Evolutionary conservation across 805 yeast species (phyloP), one percentile per base, ranked within the genome.

Genomic region (Schwanniomyces pseudopolymorphus): DNA sequence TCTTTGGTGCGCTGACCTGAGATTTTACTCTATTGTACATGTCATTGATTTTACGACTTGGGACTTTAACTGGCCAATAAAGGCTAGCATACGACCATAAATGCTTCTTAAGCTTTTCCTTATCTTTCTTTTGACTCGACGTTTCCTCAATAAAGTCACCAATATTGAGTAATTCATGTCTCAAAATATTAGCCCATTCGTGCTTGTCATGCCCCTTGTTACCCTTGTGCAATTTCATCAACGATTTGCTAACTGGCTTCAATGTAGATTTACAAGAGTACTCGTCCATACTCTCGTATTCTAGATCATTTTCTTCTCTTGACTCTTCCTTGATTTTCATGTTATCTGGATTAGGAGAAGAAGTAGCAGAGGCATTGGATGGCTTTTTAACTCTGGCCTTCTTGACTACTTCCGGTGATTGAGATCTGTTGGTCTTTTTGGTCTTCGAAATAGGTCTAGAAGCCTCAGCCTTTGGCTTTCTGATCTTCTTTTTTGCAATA

Each of bases 41-140:
- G 25, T 80, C 83, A 58, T 77, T 75, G 51, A 89, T 80, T 67
- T 85, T 85, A 33, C 73, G 66, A 49, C 92, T 84, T 36, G 86
- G 81, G n/a, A 84, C 96, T 50, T 79, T 78, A 3, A 83, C 87
- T 2, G 97, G 97, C 97, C 97, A 89, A 69, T 83, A 89, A 44
- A 80, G 77, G 17, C 90, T 77, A 4, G 94, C 89, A 62, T 85
- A 89, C 25, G 87, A 79, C 96, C 97, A 89, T 48, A 89, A 66
- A 57, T 89, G 94, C 60, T 79, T 84, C 47, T 73, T 70, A 47
- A 69, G 55, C 57, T 73, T 77, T 19, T 70, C 69, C 13, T 53
- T 52, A 3, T 57, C 56, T 2, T 46, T 39, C 19, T 50, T 57
- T 10, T 36, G 14, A n/a, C 33, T 27, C 8, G 50, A 43, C 3